Evolutionary conservation across 2,329 filamentous ascomycete genomes (phyloP), one percentile per base, ranked within the genome.

Genomic region (Immersiporthe knoxdaviesiana): DNA sequence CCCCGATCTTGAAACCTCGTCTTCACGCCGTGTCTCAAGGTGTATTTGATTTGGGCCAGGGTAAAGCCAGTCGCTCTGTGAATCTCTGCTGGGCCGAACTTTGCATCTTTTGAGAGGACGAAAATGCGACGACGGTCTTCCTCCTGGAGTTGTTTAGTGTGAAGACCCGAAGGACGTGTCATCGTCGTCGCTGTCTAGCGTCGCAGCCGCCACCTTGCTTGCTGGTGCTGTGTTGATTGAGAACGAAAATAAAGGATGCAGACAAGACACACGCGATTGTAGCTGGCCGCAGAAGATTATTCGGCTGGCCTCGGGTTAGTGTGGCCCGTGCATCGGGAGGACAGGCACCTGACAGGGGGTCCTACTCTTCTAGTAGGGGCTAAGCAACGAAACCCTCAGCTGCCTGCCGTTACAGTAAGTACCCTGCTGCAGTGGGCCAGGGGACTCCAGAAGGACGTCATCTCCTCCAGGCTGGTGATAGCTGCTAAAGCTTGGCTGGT

Each of bases 51-150:
- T 18, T 56, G 52, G 27, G 52, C 52, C 24, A 18, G 7, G 24
- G 24, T 56, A 56, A 56, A 56, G 52, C 52, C 52, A 56, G 52
- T 56, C 11, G 52, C 50, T 54, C 50, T 54, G 50, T 27, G 52
- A 32, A 56, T 56, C 27, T 56, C 52, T 18, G 52, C 52, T 18
- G 52, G 52, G 52, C 52, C 52, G 52, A 56, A 56, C 14, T 56
- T 56, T 56, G 52, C 52, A 56, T 56, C 52, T 56, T 56, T 27
- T 32, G 52, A 56, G 14, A 56, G 52, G 2, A 56, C n/a, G 12
- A 56, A 7, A 16, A 56, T 56, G 16, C 52, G 52, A 18, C 27
- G 52, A 32, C 52, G 52, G 27, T 56, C 52, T 56, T 30, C 52
- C 30, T 56, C 52, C 16, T 14, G 52, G 32, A 56, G 52, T 30